phyloP scores from a whole-genome alignment of 1,284 basidiomycete genomes.

The Exobasidium cylindrosporum region DNA sequence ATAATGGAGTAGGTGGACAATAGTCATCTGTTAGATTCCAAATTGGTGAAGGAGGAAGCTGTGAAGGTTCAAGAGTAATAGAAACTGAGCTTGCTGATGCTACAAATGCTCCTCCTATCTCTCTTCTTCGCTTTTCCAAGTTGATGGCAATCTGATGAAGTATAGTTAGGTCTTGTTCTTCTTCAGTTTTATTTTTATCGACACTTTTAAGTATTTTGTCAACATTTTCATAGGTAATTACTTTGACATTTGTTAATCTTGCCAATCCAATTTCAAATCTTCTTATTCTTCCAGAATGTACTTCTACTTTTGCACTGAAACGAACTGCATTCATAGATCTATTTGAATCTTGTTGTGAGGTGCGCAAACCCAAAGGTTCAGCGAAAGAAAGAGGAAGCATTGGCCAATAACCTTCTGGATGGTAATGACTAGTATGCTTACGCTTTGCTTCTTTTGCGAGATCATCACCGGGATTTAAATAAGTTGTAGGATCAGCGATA shows the following conservation, averaged over 20 bases:
- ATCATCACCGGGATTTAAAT: conserved; percentile 72
- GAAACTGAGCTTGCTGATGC: background rate
- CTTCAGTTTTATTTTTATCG: conserved; percentile 18
- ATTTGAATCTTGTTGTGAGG: background rate
- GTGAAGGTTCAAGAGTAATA: background rate
- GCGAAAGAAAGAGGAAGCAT: conserved; percentile 62
- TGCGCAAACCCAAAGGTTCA: background rate
- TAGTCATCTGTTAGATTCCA: background rate
- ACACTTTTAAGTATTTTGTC: conserved; percentile 42
- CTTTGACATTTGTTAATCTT: conserved; percentile 68
- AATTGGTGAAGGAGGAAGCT: background rate
- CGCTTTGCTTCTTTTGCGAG: conserved; percentile 32
- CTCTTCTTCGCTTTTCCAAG: conserved; percentile 2
- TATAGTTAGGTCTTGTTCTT: conserved; percentile 27
- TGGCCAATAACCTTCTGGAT: conserved; percentile 35
- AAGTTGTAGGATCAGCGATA: conserved; percentile 84
- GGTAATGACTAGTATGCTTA: conserved; percentile 38
- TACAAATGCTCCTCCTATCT: conserved; percentile 1
- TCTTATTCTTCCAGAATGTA: conserved; percentile 63
- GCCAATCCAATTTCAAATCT: conserved; percentile 72
- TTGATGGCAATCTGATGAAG: conserved; percentile 1
- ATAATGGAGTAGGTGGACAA: conserved; percentile 23
- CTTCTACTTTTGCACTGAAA: conserved; percentile 74
- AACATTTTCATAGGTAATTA: conserved; percentile 70
- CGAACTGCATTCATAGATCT: conserved; percentile 65